Evolutionary conservation across 495 filamentous ascomycete species (phyloP), one percentile per base, ranked within the genome.

Genomic region (Aspergillus incahuasiensis): DNA sequence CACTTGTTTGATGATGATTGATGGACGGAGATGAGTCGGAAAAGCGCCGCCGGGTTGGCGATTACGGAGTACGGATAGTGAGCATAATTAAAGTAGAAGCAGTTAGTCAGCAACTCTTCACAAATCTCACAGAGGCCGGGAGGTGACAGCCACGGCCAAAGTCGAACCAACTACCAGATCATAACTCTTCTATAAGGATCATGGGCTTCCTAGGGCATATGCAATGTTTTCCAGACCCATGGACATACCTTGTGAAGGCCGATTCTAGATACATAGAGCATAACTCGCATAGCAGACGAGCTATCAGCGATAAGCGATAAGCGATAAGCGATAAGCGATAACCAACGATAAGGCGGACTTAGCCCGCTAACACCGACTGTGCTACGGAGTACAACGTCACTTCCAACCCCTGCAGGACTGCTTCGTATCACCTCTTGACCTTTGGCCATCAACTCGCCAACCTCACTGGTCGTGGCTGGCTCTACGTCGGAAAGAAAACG

Each of bases 1-100:
- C 51, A 57, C 32, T 42, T 42, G 22, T 9, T 32, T 42, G 38
- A 43, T 20, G 24, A 19, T 52, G 49, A 52, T 52, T 52, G 38
- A 44, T 50, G 46, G 46, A 50, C 47, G 46, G 52, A 56, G 54
- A 43, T 35, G 42, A 43, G 42, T 45, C 18, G 12, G 24, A 47
- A 21, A 32, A 35, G 20, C n/a, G 25, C 38, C 32, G 21, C 28
- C 41, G 57, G 22, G 48, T 47, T 52, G 48, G 49, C 44, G 39
- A 28, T 54, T 47, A 25, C 34, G 28, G 28, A 30, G 9, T 30
- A 9, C 15, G 48, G 38, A 49, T 19, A 20, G 47, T 46, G 56
- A 54, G 47, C 22, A 34, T 32, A 13, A 16, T 12, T 22, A 22
- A 13, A 12, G 18, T 22, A 47, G 21, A 9, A 47, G 7, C 16